These are phyloP conservation scores for Diaporthe destruens DNA, from an alignment of 2,329 filamentous ascomycete genomes.

Conservation along the genomic window DNA sequence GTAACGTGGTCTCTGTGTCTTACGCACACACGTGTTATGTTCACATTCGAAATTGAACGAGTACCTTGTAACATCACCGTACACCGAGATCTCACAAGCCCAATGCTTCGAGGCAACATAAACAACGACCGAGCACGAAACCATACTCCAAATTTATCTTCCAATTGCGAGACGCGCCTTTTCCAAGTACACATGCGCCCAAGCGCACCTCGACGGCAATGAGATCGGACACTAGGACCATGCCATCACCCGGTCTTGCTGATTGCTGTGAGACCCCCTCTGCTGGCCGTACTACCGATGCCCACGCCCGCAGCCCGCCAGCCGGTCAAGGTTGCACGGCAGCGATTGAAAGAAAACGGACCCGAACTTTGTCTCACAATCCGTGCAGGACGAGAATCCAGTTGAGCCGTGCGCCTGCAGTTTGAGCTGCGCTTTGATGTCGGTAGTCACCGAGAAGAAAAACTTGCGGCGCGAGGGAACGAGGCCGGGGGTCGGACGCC, in stretches of 20 bases:
- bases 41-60: not conserved
- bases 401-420: not conserved
- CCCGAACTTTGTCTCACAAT: not conserved
- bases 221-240: not conserved
- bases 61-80: not conserved
- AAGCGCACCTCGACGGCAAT: not conserved
- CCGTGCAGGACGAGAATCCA: not conserved
- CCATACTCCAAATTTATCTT: not conserved
- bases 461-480: not conserved
- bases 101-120: not conserved
- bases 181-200: not conserved
- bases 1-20: slow-evolving; percentile 20
- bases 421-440: slow-evolving; percentile 7
- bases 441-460: not conserved
- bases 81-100: not conserved
- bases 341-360: slow-evolving; percentile 24
- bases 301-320: not conserved
- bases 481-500: not conserved
- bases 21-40: slow-evolving; percentile 11
- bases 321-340: slow-evolving; percentile 6
- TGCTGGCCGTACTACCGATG: not conserved
- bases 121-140: not conserved
- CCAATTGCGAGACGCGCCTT: not conserved
- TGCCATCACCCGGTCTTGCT: slow-evolving; percentile 26
- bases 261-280: slow-evolving; percentile 18